Conservation (phyloP, 768 basidiomycete genomes). For the Boletellus ananas region DNA sequence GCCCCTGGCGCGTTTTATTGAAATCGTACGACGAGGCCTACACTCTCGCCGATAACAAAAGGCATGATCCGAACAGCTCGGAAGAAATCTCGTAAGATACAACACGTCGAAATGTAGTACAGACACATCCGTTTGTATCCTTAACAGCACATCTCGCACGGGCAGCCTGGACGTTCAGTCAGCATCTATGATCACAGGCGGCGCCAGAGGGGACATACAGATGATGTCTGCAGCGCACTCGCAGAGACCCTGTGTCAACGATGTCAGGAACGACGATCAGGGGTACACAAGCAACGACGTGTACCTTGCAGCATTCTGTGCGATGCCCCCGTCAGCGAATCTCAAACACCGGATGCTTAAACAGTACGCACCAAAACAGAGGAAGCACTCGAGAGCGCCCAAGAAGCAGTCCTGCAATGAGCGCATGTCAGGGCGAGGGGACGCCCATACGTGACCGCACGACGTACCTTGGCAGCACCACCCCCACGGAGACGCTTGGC, state of each 20-base stretch:
- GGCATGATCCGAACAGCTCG: neutral
- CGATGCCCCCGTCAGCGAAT: neutral
- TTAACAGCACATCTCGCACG: constrained; percentile 76
- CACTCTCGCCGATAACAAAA: neutral
- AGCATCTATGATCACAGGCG: neutral
- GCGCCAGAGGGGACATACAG: constrained; percentile 42
- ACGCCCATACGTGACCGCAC: neutral
- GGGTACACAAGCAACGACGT: neutral
- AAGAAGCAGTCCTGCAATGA: constrained; percentile 60
- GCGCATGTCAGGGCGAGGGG: neutral
- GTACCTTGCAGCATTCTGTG: constrained; percentile 69
- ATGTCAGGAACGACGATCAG: neutral
- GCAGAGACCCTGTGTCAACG: constrained; percentile 54
- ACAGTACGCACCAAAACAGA: constrained; percentile 60
- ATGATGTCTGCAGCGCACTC: constrained; percentile 67
- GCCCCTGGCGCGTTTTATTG: too few relatives aligned
- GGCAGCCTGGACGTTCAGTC: constrained; percentile 51
- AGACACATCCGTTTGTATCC: neutral
- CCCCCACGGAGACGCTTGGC: constrained; percentile 66
- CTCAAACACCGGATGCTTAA: neutral
- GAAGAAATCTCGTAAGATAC: constrained; percentile 5
- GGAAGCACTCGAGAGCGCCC: constrained; percentile 57
- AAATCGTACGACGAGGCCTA: neutral
- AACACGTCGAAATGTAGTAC: constrained; percentile 13
- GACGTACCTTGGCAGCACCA: constrained; percentile 59